Evolutionary conservation across 1,139 yeast genomes (phyloP).

Genomic region (Chernovozyma aurita): DNA sequence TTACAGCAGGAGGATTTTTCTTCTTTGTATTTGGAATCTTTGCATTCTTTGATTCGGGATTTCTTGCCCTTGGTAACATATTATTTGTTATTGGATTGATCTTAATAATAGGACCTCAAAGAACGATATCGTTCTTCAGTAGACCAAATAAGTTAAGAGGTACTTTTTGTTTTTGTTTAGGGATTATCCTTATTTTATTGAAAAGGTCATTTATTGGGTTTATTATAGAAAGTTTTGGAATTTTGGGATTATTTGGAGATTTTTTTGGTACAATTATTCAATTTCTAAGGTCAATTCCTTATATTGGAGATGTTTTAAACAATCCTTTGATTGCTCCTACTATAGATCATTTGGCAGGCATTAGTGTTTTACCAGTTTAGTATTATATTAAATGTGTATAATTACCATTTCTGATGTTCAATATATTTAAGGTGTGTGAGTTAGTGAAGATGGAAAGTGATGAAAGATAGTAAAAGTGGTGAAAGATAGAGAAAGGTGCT

Average conservation of each 20-base stretch:
- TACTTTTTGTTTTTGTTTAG: constrained; percentile 69
- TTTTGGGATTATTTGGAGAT: constrained; percentile 85
- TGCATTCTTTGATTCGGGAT: constrained; percentile 84
- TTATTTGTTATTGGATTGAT: constrained; percentile 79
- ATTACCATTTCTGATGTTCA: too few species aligned
- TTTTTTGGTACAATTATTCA: constrained; percentile 88
- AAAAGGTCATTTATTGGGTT: constrained; percentile 85
- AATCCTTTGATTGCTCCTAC: constrained; percentile 82
- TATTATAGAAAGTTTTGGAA: constrained; percentile 79
- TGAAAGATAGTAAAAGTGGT: too few species aligned
- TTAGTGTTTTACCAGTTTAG: constrained; percentile 42
- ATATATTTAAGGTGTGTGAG: neutral
- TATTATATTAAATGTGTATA: too few species aligned
- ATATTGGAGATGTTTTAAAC: constrained; percentile 81
- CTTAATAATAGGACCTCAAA: constrained; percentile 82
- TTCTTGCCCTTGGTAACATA: constrained; percentile 84
- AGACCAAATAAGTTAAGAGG: constrained; percentile 88
- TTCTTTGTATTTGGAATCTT: constrained; percentile 79
- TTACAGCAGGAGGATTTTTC: constrained; percentile 81
- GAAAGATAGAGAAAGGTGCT: too few species aligned
- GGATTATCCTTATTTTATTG: constrained; percentile 69
- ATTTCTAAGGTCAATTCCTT: constrained; percentile 81
- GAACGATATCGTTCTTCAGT: constrained; percentile 78
- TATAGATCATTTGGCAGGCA: constrained; percentile 43
- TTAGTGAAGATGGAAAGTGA: too few species aligned